phyloP scores from a whole-genome alignment of 1,284 basidiomycete species.

The Sanghuangporus sanghuang region DNA sequence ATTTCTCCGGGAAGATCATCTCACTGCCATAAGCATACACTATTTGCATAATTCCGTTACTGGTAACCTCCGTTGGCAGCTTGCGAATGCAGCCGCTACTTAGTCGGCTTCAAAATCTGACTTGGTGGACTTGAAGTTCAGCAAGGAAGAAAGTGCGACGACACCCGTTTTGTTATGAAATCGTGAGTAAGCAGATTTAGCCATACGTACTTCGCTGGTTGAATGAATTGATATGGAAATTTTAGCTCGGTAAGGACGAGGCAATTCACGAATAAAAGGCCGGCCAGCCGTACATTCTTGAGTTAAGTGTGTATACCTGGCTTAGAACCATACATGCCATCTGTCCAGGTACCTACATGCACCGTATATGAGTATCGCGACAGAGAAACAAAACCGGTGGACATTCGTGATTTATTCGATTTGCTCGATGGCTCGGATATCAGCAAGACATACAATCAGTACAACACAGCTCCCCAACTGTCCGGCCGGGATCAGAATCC shows the following conservation, averaged over 20 bases:
- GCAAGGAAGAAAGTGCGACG: constrained; percentile 45
- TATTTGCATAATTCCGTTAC: constrained; percentile 39
- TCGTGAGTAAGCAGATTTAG: constrained; percentile 41
- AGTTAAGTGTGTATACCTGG: constrained; percentile 42
- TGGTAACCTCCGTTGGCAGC: constrained; percentile 24
- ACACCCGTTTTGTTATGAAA: constrained; percentile 52
- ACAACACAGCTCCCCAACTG: constrained; percentile 25
- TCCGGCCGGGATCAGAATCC: too few relatives aligned
- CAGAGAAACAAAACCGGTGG: constrained; percentile 24
- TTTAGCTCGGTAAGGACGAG: background rate
- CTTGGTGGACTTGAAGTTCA: constrained; percentile 48
- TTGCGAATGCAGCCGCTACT: constrained; percentile 30
- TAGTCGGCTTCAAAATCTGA: constrained; percentile 32
- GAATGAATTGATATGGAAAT: background rate
- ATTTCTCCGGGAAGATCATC: constrained; percentile 28
- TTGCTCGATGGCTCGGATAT: constrained; percentile 43
- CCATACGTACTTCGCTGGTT: constrained; percentile 18
- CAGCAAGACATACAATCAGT: too few relatives aligned
- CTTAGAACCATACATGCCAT: constrained; percentile 28
- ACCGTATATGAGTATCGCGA: constrained; percentile 25
- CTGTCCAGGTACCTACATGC: background rate
- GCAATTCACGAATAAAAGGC: constrained; percentile 30
- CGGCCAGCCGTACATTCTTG: constrained; percentile 40
- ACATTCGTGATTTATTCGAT: constrained; percentile 40
- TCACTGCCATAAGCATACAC: constrained; percentile 35